phyloP scores from a whole-genome alignment of 108 stramenopile species.

The Aurantiochytrium sp. region DNA sequence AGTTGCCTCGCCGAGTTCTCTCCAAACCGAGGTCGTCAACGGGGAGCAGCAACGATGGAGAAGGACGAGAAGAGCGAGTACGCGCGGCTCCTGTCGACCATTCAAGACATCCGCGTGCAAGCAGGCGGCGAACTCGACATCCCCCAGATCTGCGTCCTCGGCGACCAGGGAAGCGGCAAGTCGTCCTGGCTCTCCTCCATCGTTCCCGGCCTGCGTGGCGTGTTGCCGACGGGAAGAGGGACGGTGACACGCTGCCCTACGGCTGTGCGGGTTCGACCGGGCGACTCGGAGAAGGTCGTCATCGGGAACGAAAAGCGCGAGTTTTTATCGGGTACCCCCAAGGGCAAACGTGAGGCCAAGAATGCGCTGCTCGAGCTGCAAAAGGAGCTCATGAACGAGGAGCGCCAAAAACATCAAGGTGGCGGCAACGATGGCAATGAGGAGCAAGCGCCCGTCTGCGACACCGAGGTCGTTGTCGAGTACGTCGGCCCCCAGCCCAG shows the following conservation, averaged over 20 bases:
- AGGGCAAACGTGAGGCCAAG: background rate
- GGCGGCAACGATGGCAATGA: background rate
- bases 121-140: conserved; percentile 15
- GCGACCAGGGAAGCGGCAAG: background rate
- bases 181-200: conserved; percentile 5
- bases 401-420: background rate
- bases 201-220: background rate
- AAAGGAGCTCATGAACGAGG: background rate
- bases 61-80: background rate
- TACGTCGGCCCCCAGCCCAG: background rate
- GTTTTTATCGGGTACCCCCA: background rate
- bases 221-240: background rate
- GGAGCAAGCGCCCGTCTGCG: background rate
- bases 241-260: conserved; percentile 22
- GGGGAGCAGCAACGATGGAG: no score
- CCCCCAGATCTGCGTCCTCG: conserved; percentile 16
- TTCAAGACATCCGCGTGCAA: background rate
- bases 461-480: background rate
- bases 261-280: background rate
- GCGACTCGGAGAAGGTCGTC: background rate
- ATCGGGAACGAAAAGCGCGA: background rate
- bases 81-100: background rate
- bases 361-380: background rate
- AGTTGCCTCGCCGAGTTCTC: no score
- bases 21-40: no score